Base-by-base conservation (phyloP, 495 filamentous ascomycete genomes). In the Terfezia boudieri region DNA sequence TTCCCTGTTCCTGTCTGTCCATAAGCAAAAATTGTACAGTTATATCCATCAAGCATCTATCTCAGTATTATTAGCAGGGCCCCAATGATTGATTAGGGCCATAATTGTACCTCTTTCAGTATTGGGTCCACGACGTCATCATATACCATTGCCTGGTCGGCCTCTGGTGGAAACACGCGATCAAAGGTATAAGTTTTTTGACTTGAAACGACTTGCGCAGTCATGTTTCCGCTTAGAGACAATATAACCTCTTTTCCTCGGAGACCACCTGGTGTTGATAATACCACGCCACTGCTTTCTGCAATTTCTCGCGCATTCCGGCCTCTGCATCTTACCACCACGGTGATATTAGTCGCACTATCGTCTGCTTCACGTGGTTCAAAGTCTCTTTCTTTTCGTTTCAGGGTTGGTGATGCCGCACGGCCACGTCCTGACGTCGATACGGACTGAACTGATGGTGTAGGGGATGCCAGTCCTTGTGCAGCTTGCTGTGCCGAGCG, bases 21-120 rank as follows among this genome's bases (percentile, higher is more conserved):
- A 66, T 98, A 98, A 50, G 90, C 90, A 64, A 98, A 98, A 55
- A 98, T 93, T 8, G 90, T 98, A 66, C 90, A 98, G 66, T 98
- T 98, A 69, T 83, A 96, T n/a, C 90, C 90, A 26, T 77, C 74
- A 22, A 98, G 75, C 77, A 96, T 94, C 87, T 95, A 60, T 35
- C 51, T 1, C 8, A 6, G 38, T 14, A 7, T 2, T 17, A 14
- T 53, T 26, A 49, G 17, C 20, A 48, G 6, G 14, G 0, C 14
- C 43, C 43, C 43, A 4, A 14, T 1, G 14, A 14, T 20, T 48
- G 4, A 48, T 20, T 20, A 14, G 43, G 14, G 6, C 43, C 43
- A 20, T 48, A 38, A 50, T 63, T 74, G 59, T 69, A 94, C 87
- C 76, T 98, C 88, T 58, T 93, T 86, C 51, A 98, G 58, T 48